phyloP scores from a whole-genome alignment of 106 monocot species.

The Dendrobium chrysotoxum region DNA sequence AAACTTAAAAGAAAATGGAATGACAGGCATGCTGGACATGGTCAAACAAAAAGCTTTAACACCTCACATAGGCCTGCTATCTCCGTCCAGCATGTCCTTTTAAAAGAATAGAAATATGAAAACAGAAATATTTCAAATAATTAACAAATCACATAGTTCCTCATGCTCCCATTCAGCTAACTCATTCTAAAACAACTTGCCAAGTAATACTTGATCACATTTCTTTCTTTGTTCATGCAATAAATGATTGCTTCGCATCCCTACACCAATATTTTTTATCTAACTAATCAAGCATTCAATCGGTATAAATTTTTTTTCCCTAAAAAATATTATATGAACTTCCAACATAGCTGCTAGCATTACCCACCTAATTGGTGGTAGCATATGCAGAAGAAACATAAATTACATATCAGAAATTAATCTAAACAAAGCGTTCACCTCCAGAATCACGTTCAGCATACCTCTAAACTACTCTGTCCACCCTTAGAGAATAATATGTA shows the following conservation, averaged over 20 bases:
- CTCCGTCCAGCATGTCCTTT: too few relatives aligned
- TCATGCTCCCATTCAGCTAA: background rate
- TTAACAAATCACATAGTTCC: background rate
- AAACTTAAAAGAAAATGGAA: too few relatives aligned
- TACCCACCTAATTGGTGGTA: background rate
- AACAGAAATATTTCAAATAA: background rate
- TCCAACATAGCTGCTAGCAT: background rate
- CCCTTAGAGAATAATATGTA: background rate
- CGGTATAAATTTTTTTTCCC: background rate
- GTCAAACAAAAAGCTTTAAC: background rate
- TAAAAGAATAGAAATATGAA: background rate
- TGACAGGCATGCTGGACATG: background rate
- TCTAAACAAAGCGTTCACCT: background rate
- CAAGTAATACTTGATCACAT: background rate
- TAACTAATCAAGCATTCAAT: background rate
- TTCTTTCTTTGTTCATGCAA: background rate
- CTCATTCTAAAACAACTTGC: background rate
- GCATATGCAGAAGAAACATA: background rate
- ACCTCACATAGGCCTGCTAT: too few relatives aligned
- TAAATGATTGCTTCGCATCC: background rate
- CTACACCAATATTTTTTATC: background rate
- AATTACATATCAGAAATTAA: background rate
- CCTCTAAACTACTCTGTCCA: background rate
- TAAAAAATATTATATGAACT: background rate
- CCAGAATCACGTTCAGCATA: background rate